phyloP scores from a whole-genome alignment of 2,329 filamentous ascomycete species.

The Aureobasidium pullulans region DNA sequence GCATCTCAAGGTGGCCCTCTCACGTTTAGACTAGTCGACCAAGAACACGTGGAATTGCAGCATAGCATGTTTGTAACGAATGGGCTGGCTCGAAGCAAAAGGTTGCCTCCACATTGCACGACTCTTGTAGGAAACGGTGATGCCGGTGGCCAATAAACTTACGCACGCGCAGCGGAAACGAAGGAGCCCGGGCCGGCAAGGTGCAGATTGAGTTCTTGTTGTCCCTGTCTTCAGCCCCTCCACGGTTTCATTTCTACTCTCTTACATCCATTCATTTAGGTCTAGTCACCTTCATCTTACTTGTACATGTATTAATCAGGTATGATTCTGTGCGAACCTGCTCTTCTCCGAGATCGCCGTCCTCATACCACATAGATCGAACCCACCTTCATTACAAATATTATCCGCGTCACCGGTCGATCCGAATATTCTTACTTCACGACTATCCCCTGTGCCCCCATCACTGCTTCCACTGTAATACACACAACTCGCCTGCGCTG shows the following conservation, averaged over 20 bases:
- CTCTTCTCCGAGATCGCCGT: neutral
- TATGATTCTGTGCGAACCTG: neutral
- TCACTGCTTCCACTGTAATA: neutral
- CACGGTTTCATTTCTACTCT: neutral
- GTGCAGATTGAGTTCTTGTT: neutral
- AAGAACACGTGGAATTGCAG: neutral
- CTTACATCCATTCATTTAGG: neutral
- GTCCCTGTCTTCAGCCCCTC: slow-evolving; percentile 6
- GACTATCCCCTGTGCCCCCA: neutral
- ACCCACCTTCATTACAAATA: neutral
- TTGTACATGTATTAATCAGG: slow-evolving; percentile 3
- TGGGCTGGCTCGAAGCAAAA: neutral
- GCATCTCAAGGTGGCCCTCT: neutral
- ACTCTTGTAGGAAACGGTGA: neutral
- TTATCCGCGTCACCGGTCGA: neutral
- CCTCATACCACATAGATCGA: neutral
- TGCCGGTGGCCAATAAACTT: neutral
- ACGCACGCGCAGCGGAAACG: neutral
- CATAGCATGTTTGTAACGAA: neutral
- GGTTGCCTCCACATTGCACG: neutral
- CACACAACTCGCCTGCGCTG: neutral
- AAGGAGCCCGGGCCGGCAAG: neutral
- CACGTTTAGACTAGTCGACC: neutral
- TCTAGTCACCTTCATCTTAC: neutral
- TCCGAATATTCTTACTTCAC: neutral